phyloP scores from a whole-genome alignment of 2,329 filamentous ascomycete species.

The Aureobasidium leucospermi region DNA sequence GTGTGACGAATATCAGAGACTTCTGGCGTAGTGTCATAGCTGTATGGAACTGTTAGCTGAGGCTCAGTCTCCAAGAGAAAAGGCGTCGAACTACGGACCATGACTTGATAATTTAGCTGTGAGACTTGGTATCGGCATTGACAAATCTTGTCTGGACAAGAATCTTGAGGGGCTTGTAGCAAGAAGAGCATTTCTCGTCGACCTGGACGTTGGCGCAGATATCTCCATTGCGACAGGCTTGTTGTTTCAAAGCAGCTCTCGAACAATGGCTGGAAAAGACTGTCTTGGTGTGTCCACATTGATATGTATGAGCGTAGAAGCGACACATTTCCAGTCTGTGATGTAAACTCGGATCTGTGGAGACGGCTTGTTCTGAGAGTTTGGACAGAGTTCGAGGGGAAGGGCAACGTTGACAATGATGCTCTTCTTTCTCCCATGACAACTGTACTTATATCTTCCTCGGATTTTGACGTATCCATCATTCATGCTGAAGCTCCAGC shows the following conservation, averaged over 20 bases:
- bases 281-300: slow-evolving; percentile 38
- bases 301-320: slow-evolving; percentile 41
- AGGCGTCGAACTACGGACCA: neutral
- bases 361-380: no score
- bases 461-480: neutral
- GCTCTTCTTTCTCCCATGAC: no score
- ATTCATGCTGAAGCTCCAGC: neutral
- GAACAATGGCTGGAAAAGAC: slow-evolving; percentile 30
- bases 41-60: no score
- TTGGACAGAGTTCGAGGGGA: neutral
- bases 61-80: no score
- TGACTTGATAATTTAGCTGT: neutral
- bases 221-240: slow-evolving; percentile 25
- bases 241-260: slow-evolving; percentile 26
- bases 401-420: neutral
- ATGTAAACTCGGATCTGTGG: neutral
- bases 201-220: slow-evolving; percentile 32
- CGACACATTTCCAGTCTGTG: slow-evolving; percentile 32
- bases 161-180: slow-evolving; percentile 16
- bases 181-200: slow-evolving; percentile 26
- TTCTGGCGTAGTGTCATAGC: no score
- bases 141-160: neutral
- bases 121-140: neutral
- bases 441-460: neutral
- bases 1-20: no score